Evolutionary conservation across 257 asterid genomes (phyloP).

Genomic region (Penstemon newberryi): DNA sequence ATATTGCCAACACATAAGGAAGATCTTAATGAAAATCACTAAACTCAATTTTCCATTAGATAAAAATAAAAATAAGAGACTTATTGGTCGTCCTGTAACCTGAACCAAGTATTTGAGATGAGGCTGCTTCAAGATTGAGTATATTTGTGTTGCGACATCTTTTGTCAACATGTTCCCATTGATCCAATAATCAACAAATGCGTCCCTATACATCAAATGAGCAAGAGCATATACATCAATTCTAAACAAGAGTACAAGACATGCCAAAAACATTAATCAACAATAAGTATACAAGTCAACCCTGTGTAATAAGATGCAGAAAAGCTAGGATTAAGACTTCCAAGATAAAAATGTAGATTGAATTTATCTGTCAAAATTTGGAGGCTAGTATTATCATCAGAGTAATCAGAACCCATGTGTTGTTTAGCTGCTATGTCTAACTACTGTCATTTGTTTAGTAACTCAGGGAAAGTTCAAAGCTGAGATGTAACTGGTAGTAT

Average conservation of each 20-base stretch:
- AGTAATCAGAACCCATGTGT: background rate
- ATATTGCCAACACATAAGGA: conserved; percentile 23
- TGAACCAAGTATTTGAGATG: conserved; percentile 68
- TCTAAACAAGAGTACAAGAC: conserved; percentile 15
- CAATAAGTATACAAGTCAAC: conserved; percentile 3
- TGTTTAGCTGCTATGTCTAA: background rate
- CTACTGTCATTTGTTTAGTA: background rate
- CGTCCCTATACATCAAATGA: conserved; percentile 57
- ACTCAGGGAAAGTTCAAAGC: conserved; percentile 6
- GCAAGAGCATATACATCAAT: conserved; percentile 22
- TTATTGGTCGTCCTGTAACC: conserved; percentile 40
- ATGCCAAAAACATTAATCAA: conserved; percentile 21
- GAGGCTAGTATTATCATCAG: background rate
- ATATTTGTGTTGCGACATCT: conserved; percentile 78
- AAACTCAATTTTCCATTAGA: conserved; percentile 7
- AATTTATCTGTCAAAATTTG: background rate
- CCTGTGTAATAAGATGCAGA: conserved; percentile 17
- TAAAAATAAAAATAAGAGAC: background rate
- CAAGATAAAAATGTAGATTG: too few species aligned
- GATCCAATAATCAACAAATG: conserved; percentile 95
- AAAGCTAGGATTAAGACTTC: conserved; percentile 3
- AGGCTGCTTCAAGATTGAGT: conserved; percentile 81
- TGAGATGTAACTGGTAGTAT: background rate
- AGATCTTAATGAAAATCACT: conserved; percentile 23
- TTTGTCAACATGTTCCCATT: conserved; percentile 84